Percentiles rank a stretch among this genome's conserved stretches.
These are phyloP conservation scores for Eimeria acervulina DNA, from an alignment of 169 alveolate species.

Conservation along the genomic window DNA sequence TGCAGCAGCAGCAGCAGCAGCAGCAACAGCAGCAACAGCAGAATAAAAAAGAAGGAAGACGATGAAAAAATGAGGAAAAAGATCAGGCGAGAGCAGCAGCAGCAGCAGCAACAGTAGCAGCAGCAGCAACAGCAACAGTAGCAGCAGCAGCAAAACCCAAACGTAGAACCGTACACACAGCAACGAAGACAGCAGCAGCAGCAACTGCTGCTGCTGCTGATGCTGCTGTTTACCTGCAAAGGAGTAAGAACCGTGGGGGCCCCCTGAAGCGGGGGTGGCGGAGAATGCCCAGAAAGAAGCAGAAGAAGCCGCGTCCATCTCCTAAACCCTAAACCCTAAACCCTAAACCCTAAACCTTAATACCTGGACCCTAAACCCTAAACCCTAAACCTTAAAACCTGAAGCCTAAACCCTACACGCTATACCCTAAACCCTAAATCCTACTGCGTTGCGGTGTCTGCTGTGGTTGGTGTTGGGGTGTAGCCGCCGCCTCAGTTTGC, in stretches of 20 bases:
- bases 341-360: conserved; percentile 15
- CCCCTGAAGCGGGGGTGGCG: conserved; percentile 6
- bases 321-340: not conserved
- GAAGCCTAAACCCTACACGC: not conserved
- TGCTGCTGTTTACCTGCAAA: conserved; percentile 20
- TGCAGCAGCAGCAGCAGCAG: conserved; percentile 22
- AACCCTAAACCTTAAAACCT: not conserved
- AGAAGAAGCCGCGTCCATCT: not conserved
- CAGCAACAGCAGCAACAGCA: conserved; percentile 34
- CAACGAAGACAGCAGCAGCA: not conserved
- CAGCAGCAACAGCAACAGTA: not conserved
- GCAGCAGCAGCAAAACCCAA: not conserved
- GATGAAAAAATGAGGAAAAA: not conserved
- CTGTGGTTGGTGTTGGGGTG: no score
- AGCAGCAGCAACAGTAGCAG: not conserved
- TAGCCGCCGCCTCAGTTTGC: no score
- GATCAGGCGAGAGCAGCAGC: not conserved
- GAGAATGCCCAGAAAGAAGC: not conserved
- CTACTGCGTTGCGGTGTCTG: not conserved
- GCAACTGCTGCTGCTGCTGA: not conserved
- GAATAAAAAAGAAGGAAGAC: not conserved
- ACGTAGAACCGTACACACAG: not conserved
- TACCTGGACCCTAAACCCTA: conserved; percentile 24
- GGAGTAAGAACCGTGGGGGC: not conserved
- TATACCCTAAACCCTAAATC: not conserved